A percentile compares a stretch with the other conserved stretches of the same genome.
Conservation (phyloP, 129 eudicot species). For the Cynara cardunculus region DNA sequence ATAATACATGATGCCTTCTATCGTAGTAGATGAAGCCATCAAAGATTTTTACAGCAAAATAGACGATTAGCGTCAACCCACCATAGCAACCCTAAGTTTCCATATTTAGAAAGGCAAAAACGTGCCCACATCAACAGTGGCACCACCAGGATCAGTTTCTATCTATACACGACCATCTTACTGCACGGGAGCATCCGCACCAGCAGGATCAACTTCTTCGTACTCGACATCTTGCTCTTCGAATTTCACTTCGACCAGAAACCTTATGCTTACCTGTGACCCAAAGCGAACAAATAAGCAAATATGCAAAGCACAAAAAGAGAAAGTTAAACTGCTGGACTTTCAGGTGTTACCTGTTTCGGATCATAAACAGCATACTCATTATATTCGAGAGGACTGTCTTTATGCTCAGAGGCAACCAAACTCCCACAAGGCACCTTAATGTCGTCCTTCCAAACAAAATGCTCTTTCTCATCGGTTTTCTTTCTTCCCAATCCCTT, state of each 20-base stretch:
- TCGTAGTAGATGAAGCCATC: background rate
- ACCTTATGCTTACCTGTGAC: constrained; percentile 68
- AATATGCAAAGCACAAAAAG: too few relatives aligned
- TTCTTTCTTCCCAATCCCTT: constrained; percentile 68
- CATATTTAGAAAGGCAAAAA: background rate
- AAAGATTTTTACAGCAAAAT: constrained; percentile 29
- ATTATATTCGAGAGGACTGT: constrained; percentile 74
- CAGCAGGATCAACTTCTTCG: constrained; percentile 38
- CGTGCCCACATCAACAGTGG: background rate
- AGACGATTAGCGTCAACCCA: background rate
- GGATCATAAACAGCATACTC: constrained; percentile 93
- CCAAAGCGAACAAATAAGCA: background rate
- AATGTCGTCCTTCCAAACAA: constrained; percentile 78
- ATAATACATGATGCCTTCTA: background rate
- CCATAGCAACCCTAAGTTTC: background rate
- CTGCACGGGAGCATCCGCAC: background rate
- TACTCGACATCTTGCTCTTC: constrained; percentile 67
- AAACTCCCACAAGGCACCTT: constrained; percentile 80
- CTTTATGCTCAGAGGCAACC: constrained; percentile 60
- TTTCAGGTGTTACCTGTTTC: constrained; percentile 39
- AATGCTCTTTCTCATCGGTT: constrained; percentile 85
- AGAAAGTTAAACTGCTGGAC: background rate
- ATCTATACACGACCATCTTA: background rate
- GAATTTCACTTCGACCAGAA: constrained; percentile 77
- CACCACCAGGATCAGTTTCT: background rate